Evolutionary conservation across 768 basidiomycete species (phyloP).

Genomic region (Naganishia kalamii): DNA sequence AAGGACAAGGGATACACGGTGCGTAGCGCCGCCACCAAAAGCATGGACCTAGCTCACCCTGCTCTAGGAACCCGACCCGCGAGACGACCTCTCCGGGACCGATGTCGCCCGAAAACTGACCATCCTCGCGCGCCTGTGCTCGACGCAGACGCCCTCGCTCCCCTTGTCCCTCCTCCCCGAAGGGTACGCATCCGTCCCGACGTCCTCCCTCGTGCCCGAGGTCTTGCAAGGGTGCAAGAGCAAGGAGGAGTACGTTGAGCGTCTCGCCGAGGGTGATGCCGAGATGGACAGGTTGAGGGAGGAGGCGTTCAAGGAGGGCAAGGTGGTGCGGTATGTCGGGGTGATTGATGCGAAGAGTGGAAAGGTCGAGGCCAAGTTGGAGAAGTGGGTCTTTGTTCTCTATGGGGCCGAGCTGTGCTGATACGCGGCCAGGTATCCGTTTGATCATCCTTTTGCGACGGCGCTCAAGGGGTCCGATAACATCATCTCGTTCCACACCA

Average conservation of each 20-base stretch:
- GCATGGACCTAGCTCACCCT: neutral
- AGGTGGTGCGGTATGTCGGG: conserved; percentile 87
- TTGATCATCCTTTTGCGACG: conserved; percentile 87
- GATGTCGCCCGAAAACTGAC: conserved; percentile 97
- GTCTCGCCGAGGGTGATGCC: conserved; percentile 73
- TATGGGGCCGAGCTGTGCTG: neutral
- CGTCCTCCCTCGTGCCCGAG: conserved; percentile 75
- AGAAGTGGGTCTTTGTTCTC: conserved; percentile 57
- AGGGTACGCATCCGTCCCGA: conserved; percentile 74
- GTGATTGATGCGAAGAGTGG: conserved; percentile 74
- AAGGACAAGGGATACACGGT: conserved; percentile 94
- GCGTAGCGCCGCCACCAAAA: conserved; percentile 18
- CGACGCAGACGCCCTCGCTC: conserved; percentile 34
- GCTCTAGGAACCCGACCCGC: conserved; percentile 86
- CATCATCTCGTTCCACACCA: conserved; percentile 94
- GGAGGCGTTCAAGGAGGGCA: conserved; percentile 69
- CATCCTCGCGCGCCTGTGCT: conserved; percentile 72
- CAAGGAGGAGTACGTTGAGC: conserved; percentile 74
- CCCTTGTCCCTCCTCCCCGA: conserved; percentile 55
- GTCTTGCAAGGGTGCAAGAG: conserved; percentile 61
- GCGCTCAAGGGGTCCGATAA: conserved; percentile 94
- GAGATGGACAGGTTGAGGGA: conserved; percentile 70
- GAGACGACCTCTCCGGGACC: conserved; percentile 90
- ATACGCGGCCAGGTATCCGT: conserved; percentile 63
- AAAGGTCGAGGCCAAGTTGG: conserved; percentile 76